Evolutionary conservation across 441 rosid species (phyloP).

Genomic region (Pelargonium citronellum): DNA sequence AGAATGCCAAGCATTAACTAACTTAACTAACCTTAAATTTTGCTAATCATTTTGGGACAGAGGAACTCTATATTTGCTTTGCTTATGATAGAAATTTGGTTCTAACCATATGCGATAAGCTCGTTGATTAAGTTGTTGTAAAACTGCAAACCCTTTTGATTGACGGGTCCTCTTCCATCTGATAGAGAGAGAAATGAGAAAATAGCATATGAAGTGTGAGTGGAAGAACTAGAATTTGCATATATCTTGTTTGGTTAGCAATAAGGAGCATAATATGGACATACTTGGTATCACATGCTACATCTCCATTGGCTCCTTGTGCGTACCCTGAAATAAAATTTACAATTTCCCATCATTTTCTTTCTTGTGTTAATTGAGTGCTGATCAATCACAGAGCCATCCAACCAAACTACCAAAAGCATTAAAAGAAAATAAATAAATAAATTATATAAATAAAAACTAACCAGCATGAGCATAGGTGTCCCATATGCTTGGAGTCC

Average conservation of each 20-base stretch:
- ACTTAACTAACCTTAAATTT: no score
- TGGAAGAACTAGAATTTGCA: no score
- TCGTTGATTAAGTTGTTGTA: slow-evolving; percentile 26
- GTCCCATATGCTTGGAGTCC: slow-evolving; percentile 25
- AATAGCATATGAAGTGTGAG: not conserved
- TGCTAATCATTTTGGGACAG: no score
- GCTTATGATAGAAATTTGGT: not conserved
- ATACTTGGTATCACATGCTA: slow-evolving; percentile 26
- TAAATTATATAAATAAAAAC: not conserved
- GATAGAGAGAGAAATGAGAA: slow-evolving; percentile 8
- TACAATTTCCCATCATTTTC: no score
- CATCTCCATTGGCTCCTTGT: slow-evolving; percentile 24
- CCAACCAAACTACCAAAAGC: not conserved
- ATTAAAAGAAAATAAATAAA: not conserved
- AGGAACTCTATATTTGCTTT: no score
- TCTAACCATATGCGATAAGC: slow-evolving; percentile 11
- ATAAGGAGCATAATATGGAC: not conserved
- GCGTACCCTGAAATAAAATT: slow-evolving; percentile 9
- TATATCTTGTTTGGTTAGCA: no score
- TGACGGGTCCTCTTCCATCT: slow-evolving; percentile 25
- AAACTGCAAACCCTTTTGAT: slow-evolving; percentile 24
- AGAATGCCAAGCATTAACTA: no score
- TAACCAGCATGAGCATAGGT: slow-evolving; percentile 17
- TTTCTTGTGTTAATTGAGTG: no score
- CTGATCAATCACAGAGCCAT: no score